A percentile compares a stretch with the other conserved stretches of the same genome.
phyloP scores from a whole-genome alignment of 208 protist species.

The Strigomonas culicis region DNA sequence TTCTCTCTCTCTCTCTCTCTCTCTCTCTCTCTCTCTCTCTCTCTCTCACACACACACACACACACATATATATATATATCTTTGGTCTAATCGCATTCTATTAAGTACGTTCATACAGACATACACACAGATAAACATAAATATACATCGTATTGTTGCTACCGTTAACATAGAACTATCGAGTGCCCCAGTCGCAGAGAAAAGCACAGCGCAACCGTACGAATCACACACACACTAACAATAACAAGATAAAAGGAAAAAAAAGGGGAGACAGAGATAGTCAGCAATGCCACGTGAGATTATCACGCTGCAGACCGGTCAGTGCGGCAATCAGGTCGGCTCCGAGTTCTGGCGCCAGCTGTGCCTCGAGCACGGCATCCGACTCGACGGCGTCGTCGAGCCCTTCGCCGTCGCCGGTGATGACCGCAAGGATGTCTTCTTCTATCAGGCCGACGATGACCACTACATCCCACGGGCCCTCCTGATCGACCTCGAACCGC shows the following conservation, averaged over 20 bases:
- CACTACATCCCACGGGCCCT: slow-evolving; percentile 99
- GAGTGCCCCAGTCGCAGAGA: too few species aligned
- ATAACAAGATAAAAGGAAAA: not conserved
- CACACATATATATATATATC: too few species aligned
- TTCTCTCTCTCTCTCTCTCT: slow-evolving; percentile 14
- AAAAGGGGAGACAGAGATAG: not conserved
- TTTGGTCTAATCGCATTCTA: slow-evolving; percentile 7
- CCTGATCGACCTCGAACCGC: slow-evolving; percentile 99
- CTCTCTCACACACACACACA: slow-evolving; percentile 2
- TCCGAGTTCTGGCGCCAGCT: slow-evolving; percentile 99
- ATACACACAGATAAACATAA: slow-evolving; percentile 10
- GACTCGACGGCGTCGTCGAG: slow-evolving; percentile 93
- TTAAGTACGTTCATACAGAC: slow-evolving; percentile 5
- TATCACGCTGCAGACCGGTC: slow-evolving; percentile 99
- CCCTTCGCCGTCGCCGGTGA: slow-evolving; percentile 90
- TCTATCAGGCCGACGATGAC: slow-evolving; percentile 99
- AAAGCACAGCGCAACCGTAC: too few species aligned
- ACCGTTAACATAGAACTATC: too few species aligned
- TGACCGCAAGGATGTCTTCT: slow-evolving; percentile 99
- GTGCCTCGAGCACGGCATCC: slow-evolving; percentile 99
- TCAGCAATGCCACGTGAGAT: slow-evolving; percentile 97
- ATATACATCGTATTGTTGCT: too few species aligned
- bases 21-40: not conserved
- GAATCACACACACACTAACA: not conserved
- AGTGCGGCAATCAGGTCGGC: slow-evolving; percentile 97